phyloP scores from a whole-genome alignment of 2,329 filamentous ascomycete genomes.

The Aspergillus jensenii region DNA sequence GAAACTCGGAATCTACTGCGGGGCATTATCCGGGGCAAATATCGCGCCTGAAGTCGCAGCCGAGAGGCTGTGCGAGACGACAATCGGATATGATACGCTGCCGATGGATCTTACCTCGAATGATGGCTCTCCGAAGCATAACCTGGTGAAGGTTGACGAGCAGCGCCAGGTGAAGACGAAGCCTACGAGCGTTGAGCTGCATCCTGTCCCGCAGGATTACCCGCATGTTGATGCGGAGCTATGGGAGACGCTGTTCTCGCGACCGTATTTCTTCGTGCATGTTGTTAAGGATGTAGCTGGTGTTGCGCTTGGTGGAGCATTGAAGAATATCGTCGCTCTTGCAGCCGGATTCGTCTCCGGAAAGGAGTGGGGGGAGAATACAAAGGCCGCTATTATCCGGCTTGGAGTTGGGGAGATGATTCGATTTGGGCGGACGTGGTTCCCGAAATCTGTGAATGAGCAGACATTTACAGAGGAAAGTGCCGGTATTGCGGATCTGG shows the following conservation, averaged over 20 bases:
- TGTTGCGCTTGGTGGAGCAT: conserved; percentile 67
- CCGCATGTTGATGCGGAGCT: conserved; percentile 77
- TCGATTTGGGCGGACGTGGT: conserved; percentile 64
- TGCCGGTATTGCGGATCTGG: conserved; percentile 23
- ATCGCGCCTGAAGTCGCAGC: conserved; percentile 86
- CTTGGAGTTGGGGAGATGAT: conserved; percentile 91
- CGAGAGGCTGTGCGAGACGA: conserved; percentile 93
- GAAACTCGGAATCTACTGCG: conserved; percentile 86
- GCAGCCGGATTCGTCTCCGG: conserved; percentile 91
- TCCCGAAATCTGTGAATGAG: conserved; percentile 18
- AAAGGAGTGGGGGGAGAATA: conserved; percentile 91
- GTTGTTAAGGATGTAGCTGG: conserved; percentile 67
- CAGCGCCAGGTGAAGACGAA: conserved; percentile 64
- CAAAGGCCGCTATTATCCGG: conserved; percentile 91
- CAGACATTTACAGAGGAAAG: conserved; percentile 22
- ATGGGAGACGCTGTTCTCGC: conserved; percentile 80
- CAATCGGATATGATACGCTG: conserved; percentile 88
- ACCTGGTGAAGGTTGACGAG: conserved; percentile 37
- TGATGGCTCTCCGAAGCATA: conserved; percentile 45
- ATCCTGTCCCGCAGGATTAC: conserved; percentile 72
- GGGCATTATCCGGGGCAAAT: conserved; percentile 87
- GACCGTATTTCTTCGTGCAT: conserved; percentile 91
- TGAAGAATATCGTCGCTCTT: conserved; percentile 92
- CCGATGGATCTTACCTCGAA: conserved; percentile 72
- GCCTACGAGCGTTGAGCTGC: conserved; percentile 64